Evolutionary conservation across 495 filamentous ascomycete genomes (phyloP).

Genomic region (Parathielavia appendiculata): DNA sequence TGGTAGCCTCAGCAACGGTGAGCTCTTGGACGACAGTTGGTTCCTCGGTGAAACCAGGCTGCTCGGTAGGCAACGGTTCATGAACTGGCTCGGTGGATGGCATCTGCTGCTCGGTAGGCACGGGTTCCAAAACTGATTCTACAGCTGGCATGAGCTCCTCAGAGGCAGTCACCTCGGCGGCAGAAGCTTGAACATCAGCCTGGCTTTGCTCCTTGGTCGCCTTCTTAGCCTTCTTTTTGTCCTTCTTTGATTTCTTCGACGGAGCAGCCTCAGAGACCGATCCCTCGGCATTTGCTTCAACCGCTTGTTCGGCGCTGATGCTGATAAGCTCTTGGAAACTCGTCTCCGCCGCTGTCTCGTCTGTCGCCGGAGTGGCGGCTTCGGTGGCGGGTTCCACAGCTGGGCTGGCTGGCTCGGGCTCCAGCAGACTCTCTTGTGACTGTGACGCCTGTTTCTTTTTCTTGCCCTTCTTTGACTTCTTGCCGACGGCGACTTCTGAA

Average conservation of each 20-base stretch:
- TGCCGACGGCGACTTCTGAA: conserved; percentile 7
- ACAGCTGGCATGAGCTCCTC: background rate
- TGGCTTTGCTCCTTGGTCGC: conserved; percentile 17
- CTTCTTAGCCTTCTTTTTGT: conserved; percentile 26
- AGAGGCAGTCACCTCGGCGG: background rate
- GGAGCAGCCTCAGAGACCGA: background rate
- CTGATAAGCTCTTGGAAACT: background rate
- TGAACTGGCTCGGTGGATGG: background rate
- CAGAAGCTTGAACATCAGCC: background rate
- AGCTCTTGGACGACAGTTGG: background rate
- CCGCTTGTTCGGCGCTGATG: background rate
- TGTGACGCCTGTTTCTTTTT: conserved; percentile 24
- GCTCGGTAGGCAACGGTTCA: background rate
- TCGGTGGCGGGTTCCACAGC: conserved; percentile 3
- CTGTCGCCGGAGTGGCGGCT: background rate
- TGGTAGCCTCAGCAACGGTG: background rate
- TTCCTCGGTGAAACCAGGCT: background rate
- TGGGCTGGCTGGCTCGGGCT: background rate
- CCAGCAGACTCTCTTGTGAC: background rate
- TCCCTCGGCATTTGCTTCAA: background rate
- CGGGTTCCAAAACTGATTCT: background rate
- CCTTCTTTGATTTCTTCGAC: conserved; percentile 25
- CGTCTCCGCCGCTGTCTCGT: background rate
- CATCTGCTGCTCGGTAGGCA: no score
- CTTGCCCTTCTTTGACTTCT: conserved; percentile 30